Percentiles rank a stretch among this genome's conserved stretches.
These are phyloP conservation scores for Pestalotiopsis sp. DNA, from an alignment of 2,329 filamentous ascomycete species.

Conservation along the genomic window DNA sequence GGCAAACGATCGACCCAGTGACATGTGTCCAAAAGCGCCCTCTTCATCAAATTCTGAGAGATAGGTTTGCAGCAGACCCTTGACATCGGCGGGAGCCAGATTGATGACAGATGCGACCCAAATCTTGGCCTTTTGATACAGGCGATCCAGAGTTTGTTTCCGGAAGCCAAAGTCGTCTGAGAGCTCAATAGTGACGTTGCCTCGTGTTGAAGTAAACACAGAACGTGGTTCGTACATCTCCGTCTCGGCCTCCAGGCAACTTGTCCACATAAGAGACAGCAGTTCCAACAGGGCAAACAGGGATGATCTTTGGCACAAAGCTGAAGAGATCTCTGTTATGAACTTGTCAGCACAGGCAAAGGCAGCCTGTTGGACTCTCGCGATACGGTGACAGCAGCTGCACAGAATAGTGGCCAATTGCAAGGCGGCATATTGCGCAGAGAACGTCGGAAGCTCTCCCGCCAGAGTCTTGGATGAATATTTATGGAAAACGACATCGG, in stretches of 20 bases:
- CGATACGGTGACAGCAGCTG: slow-evolving; percentile 90
- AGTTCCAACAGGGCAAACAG: slow-evolving; percentile 92
- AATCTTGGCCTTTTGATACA: slow-evolving; percentile 74
- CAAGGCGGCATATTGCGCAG: slow-evolving; percentile 86
- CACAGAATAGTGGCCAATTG: slow-evolving; percentile 86
- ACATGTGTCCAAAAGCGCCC: slow-evolving; percentile 86
- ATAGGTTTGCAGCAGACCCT: slow-evolving; percentile 94
- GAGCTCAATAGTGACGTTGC: slow-evolving; percentile 82
- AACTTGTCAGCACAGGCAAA: slow-evolving; percentile 83
- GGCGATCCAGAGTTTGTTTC: slow-evolving; percentile 73
- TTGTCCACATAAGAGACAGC: slow-evolving; percentile 91
- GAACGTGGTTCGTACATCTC: slow-evolving; percentile 90
- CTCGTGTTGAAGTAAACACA: slow-evolving; percentile 75
- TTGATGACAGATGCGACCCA: slow-evolving; percentile 85
- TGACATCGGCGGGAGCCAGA: slow-evolving; percentile 88
- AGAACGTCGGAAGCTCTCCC: slow-evolving; percentile 75
- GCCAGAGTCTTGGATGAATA: slow-evolving; percentile 78
- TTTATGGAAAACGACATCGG: slow-evolving; percentile 71
- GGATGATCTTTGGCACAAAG: slow-evolving; percentile 85
- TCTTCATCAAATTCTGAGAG: slow-evolving; percentile 94
- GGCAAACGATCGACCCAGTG: slow-evolving; percentile 90
- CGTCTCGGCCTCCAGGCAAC: slow-evolving; percentile 90
- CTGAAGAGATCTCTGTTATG: slow-evolving; percentile 81
- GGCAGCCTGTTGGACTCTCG: slow-evolving; percentile 87
- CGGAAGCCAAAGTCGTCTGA: slow-evolving; percentile 90